Evolutionary conservation across 352 stramenopile genomes (phyloP).

Genomic region (Globisporangium nagaii): DNA sequence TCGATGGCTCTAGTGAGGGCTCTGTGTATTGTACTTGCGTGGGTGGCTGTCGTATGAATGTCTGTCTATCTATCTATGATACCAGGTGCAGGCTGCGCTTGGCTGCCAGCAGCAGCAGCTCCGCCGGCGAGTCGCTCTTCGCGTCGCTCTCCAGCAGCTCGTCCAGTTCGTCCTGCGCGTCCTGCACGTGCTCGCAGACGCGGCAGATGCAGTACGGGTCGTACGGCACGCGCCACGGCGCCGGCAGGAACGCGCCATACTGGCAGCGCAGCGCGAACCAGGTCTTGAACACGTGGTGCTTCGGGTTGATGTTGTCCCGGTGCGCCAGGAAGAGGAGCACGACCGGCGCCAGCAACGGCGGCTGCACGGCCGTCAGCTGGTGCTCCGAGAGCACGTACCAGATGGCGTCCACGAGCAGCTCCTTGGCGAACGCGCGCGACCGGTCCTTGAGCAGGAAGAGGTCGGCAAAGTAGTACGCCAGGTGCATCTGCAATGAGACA

Average conservation of each 20-base stretch:
- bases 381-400: conserved; percentile 49
- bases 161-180: conserved; percentile 15
- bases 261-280: conserved; percentile 68
- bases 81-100: conserved; percentile 4
- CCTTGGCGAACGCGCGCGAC: conserved; percentile 32
- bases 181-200: conserved; percentile 45
- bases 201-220: conserved; percentile 45
- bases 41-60: neutral
- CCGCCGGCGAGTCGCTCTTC: neutral
- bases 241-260: conserved; percentile 35
- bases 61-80: neutral
- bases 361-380: conserved; percentile 39
- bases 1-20: neutral
- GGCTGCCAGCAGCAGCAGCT: neutral
- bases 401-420: conserved; percentile 49
- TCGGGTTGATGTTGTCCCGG: conserved; percentile 63
- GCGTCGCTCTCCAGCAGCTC: neutral
- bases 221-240: conserved; percentile 55
- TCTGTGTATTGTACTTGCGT: neutral
- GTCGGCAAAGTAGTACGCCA: conserved; percentile 58
- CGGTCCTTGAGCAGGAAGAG: conserved; percentile 43
- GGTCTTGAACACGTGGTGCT: conserved; percentile 34
- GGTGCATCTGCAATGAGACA: conserved; percentile 21
- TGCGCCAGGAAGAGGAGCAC: conserved; percentile 59
- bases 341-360: conserved; percentile 40